These are phyloP conservation scores for Ophiostoma triangulosporum DNA, from an alignment of 2,329 filamentous ascomycete genomes.

Conservation along the genomic window DNA sequence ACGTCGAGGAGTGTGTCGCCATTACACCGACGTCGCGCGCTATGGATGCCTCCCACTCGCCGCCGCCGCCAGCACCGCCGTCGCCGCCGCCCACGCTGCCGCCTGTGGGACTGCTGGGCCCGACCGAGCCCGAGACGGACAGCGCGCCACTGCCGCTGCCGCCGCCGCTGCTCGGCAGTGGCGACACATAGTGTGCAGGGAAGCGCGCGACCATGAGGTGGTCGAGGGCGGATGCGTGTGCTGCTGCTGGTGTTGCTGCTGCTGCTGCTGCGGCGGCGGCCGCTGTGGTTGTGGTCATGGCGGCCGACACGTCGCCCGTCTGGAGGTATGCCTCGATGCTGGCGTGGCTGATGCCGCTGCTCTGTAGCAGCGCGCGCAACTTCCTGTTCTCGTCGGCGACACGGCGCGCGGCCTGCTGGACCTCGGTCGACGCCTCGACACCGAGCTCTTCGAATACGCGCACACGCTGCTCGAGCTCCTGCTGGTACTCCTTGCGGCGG, in stretches of 20 bases:
- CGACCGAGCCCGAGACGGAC: slow-evolving; percentile 1
- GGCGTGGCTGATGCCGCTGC: slow-evolving; percentile 42
- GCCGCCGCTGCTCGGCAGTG: no score
- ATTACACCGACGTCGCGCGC: background rate
- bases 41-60: background rate
- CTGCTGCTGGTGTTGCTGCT: background rate
- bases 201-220: slow-evolving; percentile 25
- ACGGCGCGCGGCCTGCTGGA: slow-evolving; percentile 54
- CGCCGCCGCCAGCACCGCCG: background rate
- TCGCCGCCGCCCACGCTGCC: background rate
- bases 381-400: slow-evolving; percentile 58
- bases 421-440: slow-evolving; percentile 54
- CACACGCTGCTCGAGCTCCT: slow-evolving; percentile 53
- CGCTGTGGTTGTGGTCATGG: background rate
- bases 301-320: background rate
- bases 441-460: slow-evolving; percentile 51
- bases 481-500: slow-evolving; percentile 58
- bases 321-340: slow-evolving; percentile 34
- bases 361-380: slow-evolving; percentile 44
- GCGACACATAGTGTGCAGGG: slow-evolving; percentile 18
- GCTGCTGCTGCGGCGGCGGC: background rate
- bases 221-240: slow-evolving; percentile 18
- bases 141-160: slow-evolving; percentile 14
- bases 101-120: slow-evolving; percentile 4
- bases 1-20: background rate